Evolutionary conservation across 371 early-diverging fungal genomes (phyloP).

Genomic region (Mortierella sp.): DNA sequence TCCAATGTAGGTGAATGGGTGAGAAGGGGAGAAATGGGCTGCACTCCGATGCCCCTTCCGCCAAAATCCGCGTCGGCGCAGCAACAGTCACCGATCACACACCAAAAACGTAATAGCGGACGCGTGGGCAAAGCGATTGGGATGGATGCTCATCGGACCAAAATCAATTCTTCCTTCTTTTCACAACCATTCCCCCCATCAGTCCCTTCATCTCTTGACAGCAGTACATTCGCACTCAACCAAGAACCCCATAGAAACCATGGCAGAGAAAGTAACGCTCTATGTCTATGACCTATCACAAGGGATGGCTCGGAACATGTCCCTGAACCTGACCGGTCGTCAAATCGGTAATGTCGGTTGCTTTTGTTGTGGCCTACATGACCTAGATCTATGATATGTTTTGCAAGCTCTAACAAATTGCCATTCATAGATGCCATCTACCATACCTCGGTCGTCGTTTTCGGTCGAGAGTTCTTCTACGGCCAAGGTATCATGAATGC

Average conservation of each 20-base stretch:
- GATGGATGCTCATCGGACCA: too few relatives aligned
- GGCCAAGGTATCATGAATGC: slow-evolving; percentile 78
- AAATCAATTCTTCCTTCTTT: not conserved
- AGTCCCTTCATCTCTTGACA: not conserved
- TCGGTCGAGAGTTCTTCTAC: slow-evolving; percentile 87
- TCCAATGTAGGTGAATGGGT: not conserved
- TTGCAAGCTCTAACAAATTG: too few relatives aligned
- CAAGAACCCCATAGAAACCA: not conserved
- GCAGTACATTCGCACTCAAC: not conserved
- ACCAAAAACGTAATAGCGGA: too few relatives aligned
- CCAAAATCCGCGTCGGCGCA: too few relatives aligned
- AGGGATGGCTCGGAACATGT: slow-evolving; percentile 76
- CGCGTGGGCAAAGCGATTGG: too few relatives aligned
- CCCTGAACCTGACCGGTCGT: slow-evolving; percentile 71
- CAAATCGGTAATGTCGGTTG: slow-evolving; percentile 62
- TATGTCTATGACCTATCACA: slow-evolving; percentile 84
- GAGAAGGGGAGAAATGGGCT: not conserved
- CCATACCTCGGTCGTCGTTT: slow-evolving; percentile 94
- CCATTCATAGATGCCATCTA: slow-evolving; percentile 36
- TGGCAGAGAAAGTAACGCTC: slow-evolving; percentile 64
- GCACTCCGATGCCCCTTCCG: too few relatives aligned
- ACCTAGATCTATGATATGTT: too few relatives aligned
- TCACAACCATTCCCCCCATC: not conserved
- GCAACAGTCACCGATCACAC: too few relatives aligned
- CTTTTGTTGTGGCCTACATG: too few relatives aligned